These are phyloP conservation scores for Cladosporium sphaerospermum DNA, from an alignment of 2,329 filamentous ascomycete genomes.

Conservation along the genomic window DNA sequence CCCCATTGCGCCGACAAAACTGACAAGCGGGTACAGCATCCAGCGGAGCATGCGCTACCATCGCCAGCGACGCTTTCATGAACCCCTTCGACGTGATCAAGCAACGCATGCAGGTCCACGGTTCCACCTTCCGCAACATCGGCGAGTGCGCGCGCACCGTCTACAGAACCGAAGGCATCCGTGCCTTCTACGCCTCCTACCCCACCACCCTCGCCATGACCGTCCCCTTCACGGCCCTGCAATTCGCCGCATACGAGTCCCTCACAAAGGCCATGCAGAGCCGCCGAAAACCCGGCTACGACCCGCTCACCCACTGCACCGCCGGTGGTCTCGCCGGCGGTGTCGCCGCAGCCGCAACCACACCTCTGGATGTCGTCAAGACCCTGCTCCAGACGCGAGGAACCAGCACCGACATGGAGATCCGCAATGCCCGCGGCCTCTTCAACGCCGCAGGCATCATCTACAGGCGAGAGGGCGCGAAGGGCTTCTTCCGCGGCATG, in stretches of 20 bases:
- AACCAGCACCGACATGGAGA: slow-evolving; percentile 70
- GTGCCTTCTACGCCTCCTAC: slow-evolving; percentile 96
- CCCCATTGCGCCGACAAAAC: slow-evolving; percentile 11
- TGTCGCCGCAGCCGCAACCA: slow-evolving; percentile 87
- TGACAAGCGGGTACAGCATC: slow-evolving; percentile 56
- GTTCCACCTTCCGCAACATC: slow-evolving; percentile 86
- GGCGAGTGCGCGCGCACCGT: slow-evolving; percentile 80
- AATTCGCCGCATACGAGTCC: slow-evolving; percentile 97
- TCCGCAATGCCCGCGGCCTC: slow-evolving; percentile 79
- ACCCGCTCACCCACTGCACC: slow-evolving; percentile 87
- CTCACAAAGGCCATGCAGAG: slow-evolving; percentile 89
- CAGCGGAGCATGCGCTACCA: slow-evolving; percentile 90
- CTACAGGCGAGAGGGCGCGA: slow-evolving; percentile 73
- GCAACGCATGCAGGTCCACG: slow-evolving; percentile 97
- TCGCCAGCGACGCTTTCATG: slow-evolving; percentile 97
- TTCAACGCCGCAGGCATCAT: slow-evolving; percentile 73
- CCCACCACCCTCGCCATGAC: slow-evolving; percentile 98
- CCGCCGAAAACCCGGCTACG: slow-evolving; percentile 53
- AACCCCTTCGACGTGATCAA: slow-evolving; percentile 99
- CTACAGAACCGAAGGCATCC: slow-evolving; percentile 78
- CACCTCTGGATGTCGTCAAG: slow-evolving; percentile 96
- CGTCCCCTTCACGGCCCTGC: slow-evolving; percentile 91
- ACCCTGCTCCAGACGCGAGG: slow-evolving; percentile 93
- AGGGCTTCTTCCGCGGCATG: slow-evolving; percentile 89
- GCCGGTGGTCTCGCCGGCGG: slow-evolving; percentile 90